A percentile compares a stretch with the other conserved stretches of the same genome.
Evolutionary conservation across 164 flowering plant species (phyloP).

Genomic region (Saururus chinensis): DNA sequence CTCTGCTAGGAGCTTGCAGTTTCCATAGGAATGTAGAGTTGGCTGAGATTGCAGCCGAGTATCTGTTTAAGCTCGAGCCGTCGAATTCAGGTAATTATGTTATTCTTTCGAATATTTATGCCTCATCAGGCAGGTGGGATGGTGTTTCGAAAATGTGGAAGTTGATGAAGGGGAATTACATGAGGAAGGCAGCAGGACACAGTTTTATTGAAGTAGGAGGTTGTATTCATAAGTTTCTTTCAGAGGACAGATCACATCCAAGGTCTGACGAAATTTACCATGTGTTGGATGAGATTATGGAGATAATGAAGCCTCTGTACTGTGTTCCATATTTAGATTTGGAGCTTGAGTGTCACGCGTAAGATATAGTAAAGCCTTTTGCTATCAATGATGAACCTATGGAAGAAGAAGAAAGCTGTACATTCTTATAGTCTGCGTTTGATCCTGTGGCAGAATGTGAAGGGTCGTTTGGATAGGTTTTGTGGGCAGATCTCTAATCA

Average conservation of each 20-base stretch:
- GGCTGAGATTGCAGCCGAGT: constrained; percentile 58
- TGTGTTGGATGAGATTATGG: constrained; percentile 32
- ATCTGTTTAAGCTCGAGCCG: constrained; percentile 70
- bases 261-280: constrained; percentile 38
- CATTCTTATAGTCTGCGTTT: too few relatives aligned
- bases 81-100: constrained; percentile 79
- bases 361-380: too few relatives aligned
- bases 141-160: constrained; percentile 60
- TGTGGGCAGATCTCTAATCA: too few relatives aligned
- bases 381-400: too few relatives aligned
- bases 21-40: constrained; percentile 53
- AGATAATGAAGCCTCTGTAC: constrained; percentile 26
- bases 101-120: constrained; percentile 77
- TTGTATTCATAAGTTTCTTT: constrained; percentile 52
- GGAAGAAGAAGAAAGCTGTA: too few relatives aligned
- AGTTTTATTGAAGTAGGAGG: constrained; percentile 67
- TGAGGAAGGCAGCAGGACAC: constrained; percentile 64
- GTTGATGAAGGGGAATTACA: constrained; percentile 46
- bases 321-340: constrained; percentile 8
- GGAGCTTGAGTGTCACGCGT: constrained; percentile 10
- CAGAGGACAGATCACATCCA: constrained; percentile 64
- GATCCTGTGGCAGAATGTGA: too few relatives aligned
- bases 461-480: too few relatives aligned
- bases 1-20: constrained; percentile 76
- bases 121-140: constrained; percentile 53